phyloP scores from a whole-genome alignment of 441 rosid genomes.

The Adansonia grandidieri region DNA sequence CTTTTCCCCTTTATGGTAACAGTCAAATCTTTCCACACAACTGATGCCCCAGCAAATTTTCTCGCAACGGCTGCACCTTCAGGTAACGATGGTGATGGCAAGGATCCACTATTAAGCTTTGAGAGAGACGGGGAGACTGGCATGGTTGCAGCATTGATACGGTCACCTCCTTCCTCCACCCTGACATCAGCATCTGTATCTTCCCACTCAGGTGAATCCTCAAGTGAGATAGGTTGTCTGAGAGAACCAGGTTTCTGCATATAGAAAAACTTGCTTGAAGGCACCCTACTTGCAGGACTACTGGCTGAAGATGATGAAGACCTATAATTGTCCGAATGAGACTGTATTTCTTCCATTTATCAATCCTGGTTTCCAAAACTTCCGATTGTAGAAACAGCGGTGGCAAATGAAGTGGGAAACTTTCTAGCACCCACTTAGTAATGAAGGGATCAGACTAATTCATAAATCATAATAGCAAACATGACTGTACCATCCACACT shows the following conservation, averaged over 20 bases:
- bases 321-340: constrained; percentile 91
- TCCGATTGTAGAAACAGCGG: constrained; percentile 24
- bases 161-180: constrained; percentile 80
- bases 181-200: constrained; percentile 82
- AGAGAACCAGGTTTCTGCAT: constrained; percentile 89
- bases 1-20: constrained; percentile 89
- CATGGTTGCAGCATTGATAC: constrained; percentile 71
- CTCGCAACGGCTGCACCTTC: constrained; percentile 65
- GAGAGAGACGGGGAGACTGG: constrained; percentile 86
- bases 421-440: constrained; percentile 22
- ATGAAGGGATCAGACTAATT: constrained; percentile 8
- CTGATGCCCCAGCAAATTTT: constrained; percentile 84
- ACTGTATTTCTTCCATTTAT: constrained; percentile 96
- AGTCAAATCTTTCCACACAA: constrained; percentile 96
- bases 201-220: constrained; percentile 99
- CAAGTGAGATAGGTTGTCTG: constrained; percentile 93
- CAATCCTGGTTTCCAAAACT: constrained; percentile 29
- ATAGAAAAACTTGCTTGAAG: constrained; percentile 96
- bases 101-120: constrained; percentile 79
- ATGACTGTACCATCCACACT: constrained; percentile 10
- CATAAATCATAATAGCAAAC: not conserved
- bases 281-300: constrained; percentile 96
- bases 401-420: constrained; percentile 12
- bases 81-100: constrained; percentile 79
- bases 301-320: constrained; percentile 97